Conservation (phyloP, 1,284 basidiomycete genomes). For the Cutaneotrichosporon spelunceum region DNA sequence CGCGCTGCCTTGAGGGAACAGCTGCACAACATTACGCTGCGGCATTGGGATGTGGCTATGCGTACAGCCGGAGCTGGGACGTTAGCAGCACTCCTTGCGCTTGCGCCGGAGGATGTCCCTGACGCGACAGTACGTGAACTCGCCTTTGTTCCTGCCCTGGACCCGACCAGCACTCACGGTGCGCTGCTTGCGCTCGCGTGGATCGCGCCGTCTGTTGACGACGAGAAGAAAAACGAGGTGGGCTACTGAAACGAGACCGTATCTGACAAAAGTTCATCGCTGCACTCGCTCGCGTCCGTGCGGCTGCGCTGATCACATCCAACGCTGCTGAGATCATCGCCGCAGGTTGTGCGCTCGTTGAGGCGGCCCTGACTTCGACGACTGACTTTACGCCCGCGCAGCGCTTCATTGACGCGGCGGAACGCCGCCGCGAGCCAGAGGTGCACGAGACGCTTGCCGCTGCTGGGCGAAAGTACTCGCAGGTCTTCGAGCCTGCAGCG, state of each 20-base stretch:
- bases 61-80: conserved; percentile 76
- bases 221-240: conserved; percentile 31
- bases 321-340: conserved; percentile 71
- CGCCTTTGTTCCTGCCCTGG: conserved; percentile 61
- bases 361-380: conserved; percentile 59
- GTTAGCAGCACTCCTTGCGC: conserved; percentile 64
- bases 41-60: conserved; percentile 88
- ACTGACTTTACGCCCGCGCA: conserved; percentile 11
- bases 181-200: conserved; percentile 71
- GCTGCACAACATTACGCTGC: conserved; percentile 67
- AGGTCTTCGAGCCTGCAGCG: conserved; percentile 42
- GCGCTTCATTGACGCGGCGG: conserved; percentile 60
- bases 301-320: conserved; percentile 59
- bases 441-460: conserved; percentile 73
- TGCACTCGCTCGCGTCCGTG: conserved; percentile 56
- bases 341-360: conserved; percentile 71
- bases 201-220: conserved; percentile 57
- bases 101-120: conserved; percentile 44
- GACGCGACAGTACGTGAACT: conserved; percentile 42
- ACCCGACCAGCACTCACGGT: conserved; percentile 74
- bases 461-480: conserved; percentile 65
- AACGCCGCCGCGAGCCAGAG: conserved; percentile 63
- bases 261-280: conserved; percentile 34
- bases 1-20: conserved; percentile 68
- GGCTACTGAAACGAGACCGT: not conserved